Evolutionary conservation across 129 eudicot species (phyloP).

Genomic region (Smallanthus sonchifolius): DNA sequence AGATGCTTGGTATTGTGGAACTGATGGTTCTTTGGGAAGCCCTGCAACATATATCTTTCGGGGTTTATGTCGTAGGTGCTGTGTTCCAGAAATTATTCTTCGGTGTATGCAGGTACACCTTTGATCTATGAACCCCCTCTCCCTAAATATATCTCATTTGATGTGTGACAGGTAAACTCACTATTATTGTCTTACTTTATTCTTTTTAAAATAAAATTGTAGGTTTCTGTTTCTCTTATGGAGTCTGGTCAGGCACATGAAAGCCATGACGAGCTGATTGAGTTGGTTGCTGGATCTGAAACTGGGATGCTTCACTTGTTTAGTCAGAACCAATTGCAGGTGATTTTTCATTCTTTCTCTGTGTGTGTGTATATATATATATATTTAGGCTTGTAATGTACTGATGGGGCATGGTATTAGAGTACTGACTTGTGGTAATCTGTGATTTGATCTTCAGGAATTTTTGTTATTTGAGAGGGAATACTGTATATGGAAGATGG

Average conservation of each 20-base stretch:
- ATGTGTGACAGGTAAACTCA: not conserved
- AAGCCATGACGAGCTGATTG: constrained; percentile 71
- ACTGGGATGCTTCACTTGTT: constrained; percentile 54
- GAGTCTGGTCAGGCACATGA: constrained; percentile 68
- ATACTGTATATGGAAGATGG: constrained; percentile 67
- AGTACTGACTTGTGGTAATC: not conserved
- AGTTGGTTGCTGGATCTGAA: constrained; percentile 68
- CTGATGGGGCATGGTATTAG: not conserved
- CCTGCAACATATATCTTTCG: constrained; percentile 83
- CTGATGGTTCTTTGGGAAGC: constrained; percentile 62
- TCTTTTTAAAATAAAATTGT: not conserved
- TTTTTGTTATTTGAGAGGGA: constrained; percentile 84
- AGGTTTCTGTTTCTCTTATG: constrained; percentile 84
- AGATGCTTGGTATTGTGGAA: constrained; percentile 90
- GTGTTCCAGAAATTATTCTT: constrained; percentile 83
- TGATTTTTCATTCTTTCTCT: not conserved
- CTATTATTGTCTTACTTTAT: not conserved
- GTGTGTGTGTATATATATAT: too few relatives aligned
- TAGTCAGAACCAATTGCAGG: constrained; percentile 92
- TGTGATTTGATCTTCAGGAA: constrained; percentile 45
- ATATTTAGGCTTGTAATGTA: not conserved
- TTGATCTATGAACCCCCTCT: not conserved
- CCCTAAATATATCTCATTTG: not conserved
- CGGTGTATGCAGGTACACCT: constrained; percentile 86
- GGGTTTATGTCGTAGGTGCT: constrained; percentile 89